These are phyloP conservation scores for Pythium apleroticum DNA, from an alignment of 352 stramenopile species.

Conservation along the genomic window DNA sequence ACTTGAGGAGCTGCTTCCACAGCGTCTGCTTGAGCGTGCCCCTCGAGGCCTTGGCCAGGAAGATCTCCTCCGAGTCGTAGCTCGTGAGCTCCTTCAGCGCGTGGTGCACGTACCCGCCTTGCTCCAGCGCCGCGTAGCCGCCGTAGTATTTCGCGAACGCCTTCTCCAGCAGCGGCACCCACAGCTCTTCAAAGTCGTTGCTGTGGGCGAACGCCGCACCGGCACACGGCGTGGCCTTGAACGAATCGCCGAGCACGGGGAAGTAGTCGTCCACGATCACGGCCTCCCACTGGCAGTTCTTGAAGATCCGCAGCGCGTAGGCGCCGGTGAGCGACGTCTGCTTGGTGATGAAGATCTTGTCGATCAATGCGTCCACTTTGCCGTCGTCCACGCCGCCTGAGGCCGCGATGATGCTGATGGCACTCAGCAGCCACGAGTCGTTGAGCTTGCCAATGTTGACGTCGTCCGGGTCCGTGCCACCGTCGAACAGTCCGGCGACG, in stretches of 20 bases:
- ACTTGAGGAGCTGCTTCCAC: slow-evolving; percentile 89
- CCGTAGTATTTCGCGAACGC: slow-evolving; percentile 92
- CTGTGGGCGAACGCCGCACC: slow-evolving; percentile 88
- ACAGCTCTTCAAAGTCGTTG: slow-evolving; percentile 88
- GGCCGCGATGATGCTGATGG: slow-evolving; percentile 89
- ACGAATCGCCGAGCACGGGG: slow-evolving; percentile 65
- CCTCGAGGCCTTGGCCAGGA: slow-evolving; percentile 73
- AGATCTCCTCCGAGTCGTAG: slow-evolving; percentile 88
- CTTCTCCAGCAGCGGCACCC: slow-evolving; percentile 93
- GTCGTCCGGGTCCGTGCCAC: slow-evolving; percentile 91
- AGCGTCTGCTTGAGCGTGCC: slow-evolving; percentile 88
- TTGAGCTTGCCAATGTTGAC: slow-evolving; percentile 79
- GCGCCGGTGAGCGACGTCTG: slow-evolving; percentile 89
- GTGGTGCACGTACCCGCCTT: slow-evolving; percentile 89
- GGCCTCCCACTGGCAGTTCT: slow-evolving; percentile 93
- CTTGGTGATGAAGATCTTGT: slow-evolving; percentile 89
- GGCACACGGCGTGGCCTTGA: slow-evolving; percentile 50
- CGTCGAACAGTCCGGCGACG: slow-evolving; percentile 88
- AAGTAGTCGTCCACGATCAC: slow-evolving; percentile 93
- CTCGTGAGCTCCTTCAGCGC: slow-evolving; percentile 87
- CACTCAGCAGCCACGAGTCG: slow-evolving; percentile 90
- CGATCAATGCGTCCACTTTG: slow-evolving; percentile 87
- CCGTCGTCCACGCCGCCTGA: slow-evolving; percentile 87
- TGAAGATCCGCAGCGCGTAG: slow-evolving; percentile 90
- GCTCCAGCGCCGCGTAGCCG: slow-evolving; percentile 83